Evolutionary conservation across 768 basidiomycete genomes (phyloP).

Genomic region (Agaricus blazei): DNA sequence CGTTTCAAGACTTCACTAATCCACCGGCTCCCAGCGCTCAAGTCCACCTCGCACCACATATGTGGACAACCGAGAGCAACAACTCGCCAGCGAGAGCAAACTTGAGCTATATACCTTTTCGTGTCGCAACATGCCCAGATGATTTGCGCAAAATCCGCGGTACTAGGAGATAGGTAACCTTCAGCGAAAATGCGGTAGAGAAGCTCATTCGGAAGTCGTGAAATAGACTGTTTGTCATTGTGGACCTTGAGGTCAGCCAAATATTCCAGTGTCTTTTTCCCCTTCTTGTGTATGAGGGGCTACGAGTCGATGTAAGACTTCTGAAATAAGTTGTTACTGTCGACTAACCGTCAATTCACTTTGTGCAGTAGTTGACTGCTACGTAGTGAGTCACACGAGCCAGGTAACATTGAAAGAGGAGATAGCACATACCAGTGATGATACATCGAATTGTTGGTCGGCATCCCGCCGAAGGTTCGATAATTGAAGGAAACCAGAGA

Average conservation of each 20-base stretch:
- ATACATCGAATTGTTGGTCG: no score
- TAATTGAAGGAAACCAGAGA: no score
- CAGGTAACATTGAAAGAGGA: no score
- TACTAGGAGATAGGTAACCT: not conserved
- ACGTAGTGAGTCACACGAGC: no score
- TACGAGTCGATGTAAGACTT: no score
- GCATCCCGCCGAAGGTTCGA: no score
- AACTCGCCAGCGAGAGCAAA: conserved; percentile 6
- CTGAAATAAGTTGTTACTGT: no score
- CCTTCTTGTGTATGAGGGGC: not conserved
- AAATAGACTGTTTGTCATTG: conserved; percentile 1
- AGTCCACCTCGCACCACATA: conserved; percentile 8
- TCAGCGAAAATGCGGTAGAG: conserved; percentile 1
- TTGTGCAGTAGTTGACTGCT: no score
- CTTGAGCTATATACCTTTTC: conserved; percentile 2
- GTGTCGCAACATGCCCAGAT: conserved; percentile 4
- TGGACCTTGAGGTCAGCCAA: not conserved
- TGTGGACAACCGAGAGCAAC: conserved; percentile 4
- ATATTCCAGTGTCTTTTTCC: not conserved
- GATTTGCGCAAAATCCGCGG: not conserved
- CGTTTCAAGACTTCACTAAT: conserved; percentile 1
- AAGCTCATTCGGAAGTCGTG: conserved; percentile 6
- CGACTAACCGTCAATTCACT: no score
- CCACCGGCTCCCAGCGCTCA: not conserved
- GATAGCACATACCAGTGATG: not conserved